Percentiles rank a stretch among this genome's conserved stretches.
phyloP scores from a whole-genome alignment of 169 alveolate species.

The Neospora caninum region DNA sequence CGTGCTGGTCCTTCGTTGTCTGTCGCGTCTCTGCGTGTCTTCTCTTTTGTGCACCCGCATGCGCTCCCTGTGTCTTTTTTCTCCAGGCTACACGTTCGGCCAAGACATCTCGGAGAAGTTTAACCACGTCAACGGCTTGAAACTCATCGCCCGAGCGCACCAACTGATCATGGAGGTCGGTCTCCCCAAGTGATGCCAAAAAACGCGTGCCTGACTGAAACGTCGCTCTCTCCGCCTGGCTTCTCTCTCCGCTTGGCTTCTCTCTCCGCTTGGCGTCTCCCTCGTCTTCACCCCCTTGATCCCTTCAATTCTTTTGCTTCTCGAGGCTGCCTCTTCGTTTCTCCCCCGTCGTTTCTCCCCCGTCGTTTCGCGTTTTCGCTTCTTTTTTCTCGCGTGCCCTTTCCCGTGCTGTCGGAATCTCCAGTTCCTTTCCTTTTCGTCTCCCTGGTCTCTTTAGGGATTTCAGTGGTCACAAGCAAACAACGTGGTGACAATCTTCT shows the following conservation, averaged over 20 bases:
- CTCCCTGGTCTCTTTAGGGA: slow-evolving; percentile 78
- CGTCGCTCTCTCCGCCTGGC: background rate
- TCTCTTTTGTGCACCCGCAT: background rate
- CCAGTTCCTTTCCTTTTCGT: background rate
- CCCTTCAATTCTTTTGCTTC: no score
- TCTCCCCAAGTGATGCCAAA: background rate
- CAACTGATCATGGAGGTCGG: slow-evolving; percentile 97
- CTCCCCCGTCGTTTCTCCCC: no score
- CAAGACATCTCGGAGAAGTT: slow-evolving; percentile 94
- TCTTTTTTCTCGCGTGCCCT: no score
- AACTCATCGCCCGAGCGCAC: slow-evolving; percentile 99
- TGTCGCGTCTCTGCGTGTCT: background rate
- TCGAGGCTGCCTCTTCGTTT: no score
- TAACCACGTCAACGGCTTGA: slow-evolving; percentile 94
- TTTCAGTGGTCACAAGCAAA: slow-evolving; percentile 96
- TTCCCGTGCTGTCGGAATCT: background rate
- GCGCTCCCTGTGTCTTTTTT: no score
- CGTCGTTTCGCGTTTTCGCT: no score
- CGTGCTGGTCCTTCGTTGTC: background rate
- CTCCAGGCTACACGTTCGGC: slow-evolving; percentile 96
- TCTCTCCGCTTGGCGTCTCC: no score
- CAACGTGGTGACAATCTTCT: slow-evolving; percentile 95
- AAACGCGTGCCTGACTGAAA: no score
- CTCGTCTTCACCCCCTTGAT: no score
- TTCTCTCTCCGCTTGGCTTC: background rate